phyloP scores from a whole-genome alignment of 805 yeast genomes.

The Lachancea mirantina region DNA sequence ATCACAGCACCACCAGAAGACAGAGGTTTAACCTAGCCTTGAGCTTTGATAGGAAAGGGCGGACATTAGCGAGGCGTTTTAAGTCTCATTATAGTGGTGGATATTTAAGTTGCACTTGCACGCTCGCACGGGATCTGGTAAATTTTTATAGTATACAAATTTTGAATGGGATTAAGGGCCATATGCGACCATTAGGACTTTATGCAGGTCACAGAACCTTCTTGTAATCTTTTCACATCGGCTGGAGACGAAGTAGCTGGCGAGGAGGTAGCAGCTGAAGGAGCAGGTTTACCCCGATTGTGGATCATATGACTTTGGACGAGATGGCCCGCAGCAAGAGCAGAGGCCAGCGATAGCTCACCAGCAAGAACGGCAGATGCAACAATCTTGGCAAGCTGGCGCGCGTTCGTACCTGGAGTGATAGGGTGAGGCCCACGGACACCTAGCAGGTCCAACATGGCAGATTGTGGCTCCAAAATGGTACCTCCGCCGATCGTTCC shows the following conservation, averaged over 20 bases:
- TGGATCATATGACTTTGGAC: slow-evolving; percentile 97
- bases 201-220: slow-evolving; percentile 72
- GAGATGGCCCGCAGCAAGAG: slow-evolving; percentile 96
- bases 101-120: no score
- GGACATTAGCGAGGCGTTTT: no score
- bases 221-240: slow-evolving; percentile 47
- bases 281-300: slow-evolving; percentile 56
- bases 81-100: no score
- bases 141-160: slow-evolving; percentile 2
- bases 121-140: no score
- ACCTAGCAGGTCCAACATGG: slow-evolving; percentile 90
- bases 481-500: slow-evolving; percentile 99
- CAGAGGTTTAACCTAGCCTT: no score
- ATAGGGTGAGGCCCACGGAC: slow-evolving; percentile 94
- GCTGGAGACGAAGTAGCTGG: slow-evolving; percentile 10
- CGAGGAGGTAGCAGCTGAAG: slow-evolving; percentile 24
- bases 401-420: slow-evolving; percentile 89
- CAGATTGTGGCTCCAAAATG: slow-evolving; percentile 90
- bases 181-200: slow-evolving; percentile 36
- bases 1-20: no score
- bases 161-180: background rate
- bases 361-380: slow-evolving; percentile 96
- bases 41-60: no score
- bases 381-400: slow-evolving; percentile 84
- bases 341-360: slow-evolving; percentile 88